phyloP scores from a whole-genome alignment of 495 filamentous ascomycete genomes.

The Daldinia grandis region DNA sequence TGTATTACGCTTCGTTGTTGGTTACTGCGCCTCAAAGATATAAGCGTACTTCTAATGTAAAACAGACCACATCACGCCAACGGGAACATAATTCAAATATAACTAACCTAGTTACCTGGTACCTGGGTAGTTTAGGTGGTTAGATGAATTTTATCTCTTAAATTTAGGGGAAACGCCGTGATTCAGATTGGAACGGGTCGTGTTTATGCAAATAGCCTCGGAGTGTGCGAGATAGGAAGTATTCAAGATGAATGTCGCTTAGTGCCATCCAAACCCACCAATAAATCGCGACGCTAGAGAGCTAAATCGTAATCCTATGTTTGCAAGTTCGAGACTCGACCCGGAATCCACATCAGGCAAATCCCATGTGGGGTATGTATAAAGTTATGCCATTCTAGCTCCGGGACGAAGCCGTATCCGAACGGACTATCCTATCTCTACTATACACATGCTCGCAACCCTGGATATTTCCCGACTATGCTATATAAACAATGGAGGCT shows the following conservation, averaged over 20 bases:
- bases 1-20: background rate
- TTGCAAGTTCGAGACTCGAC: background rate
- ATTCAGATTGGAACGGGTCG: conserved; percentile 1
- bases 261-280: background rate
- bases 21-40: background rate
- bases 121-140: background rate
- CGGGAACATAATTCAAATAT: background rate
- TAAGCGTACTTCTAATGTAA: background rate
- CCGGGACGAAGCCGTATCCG: conserved; percentile 21
- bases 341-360: background rate
- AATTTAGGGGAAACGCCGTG: background rate
- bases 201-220: conserved; percentile 18
- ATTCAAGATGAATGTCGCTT: conserved; percentile 1
- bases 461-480: background rate
- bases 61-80: conserved; percentile 3
- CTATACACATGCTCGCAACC: background rate
- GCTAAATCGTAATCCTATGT: conserved; percentile 3
- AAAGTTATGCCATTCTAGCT: conserved; percentile 19
- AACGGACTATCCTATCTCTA: background rate
- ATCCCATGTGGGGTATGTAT: conserved; percentile 12
- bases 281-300: conserved; percentile 10
- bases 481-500: conserved; percentile 12
- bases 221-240: background rate
- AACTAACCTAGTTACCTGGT: background rate
- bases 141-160: background rate